phyloP scores from a whole-genome alignment of 2,329 filamentous ascomycete species.

The Xylariaceae sp. region DNA sequence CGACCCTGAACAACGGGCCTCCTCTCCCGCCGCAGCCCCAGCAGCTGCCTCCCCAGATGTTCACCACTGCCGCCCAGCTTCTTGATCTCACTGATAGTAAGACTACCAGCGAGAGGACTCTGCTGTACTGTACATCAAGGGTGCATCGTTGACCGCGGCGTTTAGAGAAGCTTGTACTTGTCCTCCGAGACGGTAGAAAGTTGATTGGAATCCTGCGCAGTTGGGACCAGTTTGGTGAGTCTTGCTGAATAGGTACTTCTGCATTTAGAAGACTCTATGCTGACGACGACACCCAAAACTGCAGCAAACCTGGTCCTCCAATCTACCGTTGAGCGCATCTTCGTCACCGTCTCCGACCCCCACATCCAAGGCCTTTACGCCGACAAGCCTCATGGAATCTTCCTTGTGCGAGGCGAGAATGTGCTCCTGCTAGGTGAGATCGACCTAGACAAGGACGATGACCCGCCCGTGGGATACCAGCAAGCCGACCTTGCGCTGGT shows the following conservation, averaged over 20 bases:
- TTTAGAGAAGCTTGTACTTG: slow-evolving; percentile 88
- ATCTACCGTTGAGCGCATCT: slow-evolving; percentile 85
- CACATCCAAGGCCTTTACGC: slow-evolving; percentile 59
- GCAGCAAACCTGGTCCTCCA: slow-evolving; percentile 91
- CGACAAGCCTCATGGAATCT: slow-evolving; percentile 80
- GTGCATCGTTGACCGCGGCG: slow-evolving; percentile 24
- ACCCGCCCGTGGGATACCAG: slow-evolving; percentile 65
- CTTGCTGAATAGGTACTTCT: background rate
- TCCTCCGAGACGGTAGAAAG: slow-evolving; percentile 89
- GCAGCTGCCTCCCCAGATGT: slow-evolving; percentile 89
- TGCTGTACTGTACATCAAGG: background rate
- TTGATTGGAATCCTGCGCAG: slow-evolving; percentile 86
- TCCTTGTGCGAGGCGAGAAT: slow-evolving; percentile 91
- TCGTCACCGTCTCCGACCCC: slow-evolving; percentile 40
- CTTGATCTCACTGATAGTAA: slow-evolving; percentile 96
- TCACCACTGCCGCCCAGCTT: slow-evolving; percentile 93
- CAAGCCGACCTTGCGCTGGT: slow-evolving; percentile 63
- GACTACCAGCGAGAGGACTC: slow-evolving; percentile 31
- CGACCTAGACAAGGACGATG: slow-evolving; percentile 92
- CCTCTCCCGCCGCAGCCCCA: slow-evolving; percentile 41
- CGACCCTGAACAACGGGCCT: slow-evolving; percentile 5
- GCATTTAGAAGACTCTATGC: background rate
- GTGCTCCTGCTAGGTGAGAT: slow-evolving; percentile 95
- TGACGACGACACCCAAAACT: slow-evolving; percentile 7
- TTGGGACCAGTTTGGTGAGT: slow-evolving; percentile 95